Percentiles rank a stretch among this genome's conserved stretches.
Evolutionary conservation across 139 green algal genomes (phyloP).

Genomic region (Zygnema cylindricum): DNA sequence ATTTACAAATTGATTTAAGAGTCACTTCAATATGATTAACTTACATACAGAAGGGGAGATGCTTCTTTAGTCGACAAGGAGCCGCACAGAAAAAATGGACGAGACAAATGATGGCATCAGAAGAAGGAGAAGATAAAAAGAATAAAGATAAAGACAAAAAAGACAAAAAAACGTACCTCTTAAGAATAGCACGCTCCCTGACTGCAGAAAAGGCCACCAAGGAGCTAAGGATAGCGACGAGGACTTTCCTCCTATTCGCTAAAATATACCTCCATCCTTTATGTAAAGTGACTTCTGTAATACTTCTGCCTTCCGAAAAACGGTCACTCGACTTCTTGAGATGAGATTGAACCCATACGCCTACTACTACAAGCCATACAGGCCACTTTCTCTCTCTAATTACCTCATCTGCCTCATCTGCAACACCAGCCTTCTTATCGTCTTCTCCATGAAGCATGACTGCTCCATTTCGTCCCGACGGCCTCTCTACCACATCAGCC

Average conservation of each 20-base stretch:
- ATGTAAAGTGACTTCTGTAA: not conserved
- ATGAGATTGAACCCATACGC: not conserved
- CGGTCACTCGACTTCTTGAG: not conserved
- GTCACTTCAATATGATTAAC: too few relatives aligned
- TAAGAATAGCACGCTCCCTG: not conserved
- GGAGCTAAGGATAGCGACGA: not conserved
- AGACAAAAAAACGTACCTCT: not conserved
- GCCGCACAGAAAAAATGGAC: too few relatives aligned
- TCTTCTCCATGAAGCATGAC: not conserved
- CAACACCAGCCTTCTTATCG: not conserved
- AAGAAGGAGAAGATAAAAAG: too few relatives aligned
- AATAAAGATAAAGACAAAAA: not conserved
- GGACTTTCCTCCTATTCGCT: not conserved
- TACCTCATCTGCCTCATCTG: not conserved
- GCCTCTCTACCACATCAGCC: not conserved
- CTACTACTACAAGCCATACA: not conserved
- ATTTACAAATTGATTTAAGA: too few relatives aligned
- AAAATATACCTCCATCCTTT: not conserved
- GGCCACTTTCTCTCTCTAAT: not conserved
- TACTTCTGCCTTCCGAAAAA: not conserved
- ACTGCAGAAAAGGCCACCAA: not conserved
- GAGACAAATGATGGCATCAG: too few relatives aligned
- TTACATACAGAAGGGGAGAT: too few relatives aligned
- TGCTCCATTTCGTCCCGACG: not conserved
- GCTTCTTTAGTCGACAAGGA: too few relatives aligned